These are phyloP conservation scores for Solanum lignicaule DNA, from an alignment of 257 asterid genomes.

Conservation along the genomic window DNA sequence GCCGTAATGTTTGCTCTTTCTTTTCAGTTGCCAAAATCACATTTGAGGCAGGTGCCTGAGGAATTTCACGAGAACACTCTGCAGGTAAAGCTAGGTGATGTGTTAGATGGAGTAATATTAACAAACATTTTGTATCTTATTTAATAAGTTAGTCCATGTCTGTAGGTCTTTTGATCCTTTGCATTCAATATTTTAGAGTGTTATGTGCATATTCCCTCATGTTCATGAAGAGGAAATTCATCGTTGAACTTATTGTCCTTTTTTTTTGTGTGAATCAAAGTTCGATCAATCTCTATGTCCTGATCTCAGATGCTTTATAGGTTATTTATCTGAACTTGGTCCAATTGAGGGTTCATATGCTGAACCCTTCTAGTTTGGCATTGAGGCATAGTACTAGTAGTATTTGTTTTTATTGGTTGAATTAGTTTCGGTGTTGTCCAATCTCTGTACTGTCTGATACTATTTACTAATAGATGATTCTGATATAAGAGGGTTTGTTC, in stretches of 20 bases:
- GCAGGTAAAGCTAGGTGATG: constrained; percentile 34
- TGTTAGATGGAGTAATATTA: not conserved
- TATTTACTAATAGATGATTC: not conserved
- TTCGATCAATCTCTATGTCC: not conserved
- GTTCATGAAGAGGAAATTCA: not conserved
- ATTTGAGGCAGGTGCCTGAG: constrained; percentile 61
- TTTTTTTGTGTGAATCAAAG: not conserved
- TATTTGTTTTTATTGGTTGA: not conserved
- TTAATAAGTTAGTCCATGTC: not conserved
- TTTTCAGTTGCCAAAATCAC: constrained; percentile 61
- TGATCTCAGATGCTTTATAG: not conserved
- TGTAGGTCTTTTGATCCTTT: not conserved
- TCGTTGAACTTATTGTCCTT: not conserved
- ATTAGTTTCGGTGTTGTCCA: not conserved
- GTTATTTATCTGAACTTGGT: not conserved
- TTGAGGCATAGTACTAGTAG: not conserved
- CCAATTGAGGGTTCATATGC: not conserved
- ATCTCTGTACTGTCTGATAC: not conserved
- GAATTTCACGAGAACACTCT: constrained; percentile 50
- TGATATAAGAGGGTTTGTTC: not conserved
- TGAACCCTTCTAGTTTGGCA: not conserved
- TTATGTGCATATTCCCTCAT: not conserved
- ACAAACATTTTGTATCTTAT: not conserved
- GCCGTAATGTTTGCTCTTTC: not conserved
- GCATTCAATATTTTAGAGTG: not conserved